Percentiles rank a stretch among this genome's conserved stretches.
These are phyloP conservation scores for Haplographium delicatum DNA, from an alignment of 495 filamentous ascomycete species.

Conservation along the genomic window DNA sequence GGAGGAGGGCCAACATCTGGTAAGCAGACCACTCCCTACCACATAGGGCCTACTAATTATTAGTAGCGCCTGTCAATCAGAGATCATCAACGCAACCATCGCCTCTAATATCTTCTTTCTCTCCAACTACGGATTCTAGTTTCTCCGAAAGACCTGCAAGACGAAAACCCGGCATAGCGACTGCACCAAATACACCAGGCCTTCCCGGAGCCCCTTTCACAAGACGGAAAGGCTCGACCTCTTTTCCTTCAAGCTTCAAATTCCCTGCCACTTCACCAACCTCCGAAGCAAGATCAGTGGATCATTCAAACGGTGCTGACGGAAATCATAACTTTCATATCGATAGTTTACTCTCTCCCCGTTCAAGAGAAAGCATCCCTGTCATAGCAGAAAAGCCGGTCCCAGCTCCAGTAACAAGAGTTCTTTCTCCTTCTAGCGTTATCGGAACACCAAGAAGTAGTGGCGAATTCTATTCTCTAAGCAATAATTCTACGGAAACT, in stretches of 20 bases:
- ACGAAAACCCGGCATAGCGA: constrained; percentile 32
- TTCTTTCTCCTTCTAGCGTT: constrained; percentile 68
- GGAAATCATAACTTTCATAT: constrained; percentile 8
- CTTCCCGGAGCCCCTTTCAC: constrained; percentile 16
- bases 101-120: constrained; percentile 21
- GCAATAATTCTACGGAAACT: constrained; percentile 91
- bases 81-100: constrained; percentile 25
- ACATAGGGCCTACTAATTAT: constrained; percentile 1
- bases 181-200: constrained; percentile 36
- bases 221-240: constrained; percentile 13
- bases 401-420: constrained; percentile 36
- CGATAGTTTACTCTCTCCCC: constrained; percentile 9
- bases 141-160: constrained; percentile 22
- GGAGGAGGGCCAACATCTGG: constrained; percentile 43
- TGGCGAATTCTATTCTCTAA: constrained; percentile 88
- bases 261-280: constrained; percentile 18
- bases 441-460: constrained; percentile 76
- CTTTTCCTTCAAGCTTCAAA: constrained; percentile 19
- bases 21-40: constrained; percentile 19
- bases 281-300: constrained; percentile 7
- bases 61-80: constrained; percentile 38
- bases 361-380: constrained; percentile 28
- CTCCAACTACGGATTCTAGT: constrained; percentile 5
- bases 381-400: constrained; percentile 51
- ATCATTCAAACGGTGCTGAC: constrained; percentile 7